Percentiles rank a stretch among this genome's conserved stretches.
phyloP scores from a whole-genome alignment of 1,284 basidiomycete genomes.

The Spongiforma sp. region DNA sequence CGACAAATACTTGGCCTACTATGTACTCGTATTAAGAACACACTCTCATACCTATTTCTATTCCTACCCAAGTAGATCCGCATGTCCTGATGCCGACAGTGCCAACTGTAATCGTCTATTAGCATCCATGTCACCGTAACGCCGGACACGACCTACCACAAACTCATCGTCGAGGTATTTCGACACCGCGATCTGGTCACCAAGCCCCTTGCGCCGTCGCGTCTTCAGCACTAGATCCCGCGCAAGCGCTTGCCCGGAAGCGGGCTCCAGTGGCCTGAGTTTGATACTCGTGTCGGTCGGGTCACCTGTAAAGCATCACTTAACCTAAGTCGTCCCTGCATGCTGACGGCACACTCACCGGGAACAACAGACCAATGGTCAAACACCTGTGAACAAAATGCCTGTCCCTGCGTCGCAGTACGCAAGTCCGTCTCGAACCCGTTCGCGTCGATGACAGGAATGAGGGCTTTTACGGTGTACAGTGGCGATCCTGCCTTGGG shows the following conservation, averaged over 20 bases:
- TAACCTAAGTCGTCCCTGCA: conserved; percentile 2
- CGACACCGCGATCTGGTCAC: conserved; percentile 92
- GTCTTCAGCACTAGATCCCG: conserved; percentile 97
- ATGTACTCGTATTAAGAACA: too few species aligned
- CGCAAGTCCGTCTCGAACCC: conserved; percentile 99
- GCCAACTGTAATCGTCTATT: conserved; percentile 61
- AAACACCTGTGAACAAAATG: conserved; percentile 95
- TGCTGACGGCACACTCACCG: conserved; percentile 53
- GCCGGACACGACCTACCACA: conserved; percentile 62
- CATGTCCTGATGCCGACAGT: conserved; percentile 89
- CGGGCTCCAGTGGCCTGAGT: conserved; percentile 95
- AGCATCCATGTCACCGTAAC: conserved; percentile 8
- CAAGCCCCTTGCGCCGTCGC: conserved; percentile 92
- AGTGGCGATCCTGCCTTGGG: conserved; percentile 98
- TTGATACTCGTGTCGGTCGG: conserved; percentile 96
- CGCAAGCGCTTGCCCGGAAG: conserved; percentile 91
- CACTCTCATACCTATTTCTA: background rate
- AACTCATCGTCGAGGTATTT: conserved; percentile 96
- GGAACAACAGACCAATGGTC: conserved; percentile 99
- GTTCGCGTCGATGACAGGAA: conserved; percentile 98
- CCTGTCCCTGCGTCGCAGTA: conserved; percentile 97
- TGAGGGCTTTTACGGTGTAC: conserved; percentile 96
- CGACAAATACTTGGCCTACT: too few species aligned
- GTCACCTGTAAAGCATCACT: conserved; percentile 64
- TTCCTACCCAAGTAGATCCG: conserved; percentile 77